These are phyloP conservation scores for Xylariaceae sp. DNA, from an alignment of 2,329 filamentous ascomycete genomes.

Conservation along the genomic window DNA sequence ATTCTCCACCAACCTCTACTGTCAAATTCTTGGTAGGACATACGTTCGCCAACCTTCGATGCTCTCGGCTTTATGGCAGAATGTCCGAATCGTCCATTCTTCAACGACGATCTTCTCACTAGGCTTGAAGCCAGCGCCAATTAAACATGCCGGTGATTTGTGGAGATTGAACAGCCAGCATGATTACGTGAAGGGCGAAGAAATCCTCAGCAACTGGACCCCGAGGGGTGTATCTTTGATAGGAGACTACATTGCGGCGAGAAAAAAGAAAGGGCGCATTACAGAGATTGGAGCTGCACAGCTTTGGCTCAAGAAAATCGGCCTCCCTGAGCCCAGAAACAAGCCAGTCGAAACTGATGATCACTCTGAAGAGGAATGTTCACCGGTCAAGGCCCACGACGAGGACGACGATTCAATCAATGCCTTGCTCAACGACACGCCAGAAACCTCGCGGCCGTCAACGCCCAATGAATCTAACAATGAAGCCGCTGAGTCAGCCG, in stretches of 20 bases:
- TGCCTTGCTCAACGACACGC: slow-evolving; percentile 64
- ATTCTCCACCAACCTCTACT: slow-evolving; percentile 80
- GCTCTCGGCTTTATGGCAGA: slow-evolving; percentile 86
- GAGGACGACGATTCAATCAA: slow-evolving; percentile 60
- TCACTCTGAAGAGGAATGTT: slow-evolving; percentile 46
- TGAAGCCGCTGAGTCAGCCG: slow-evolving; percentile 32
- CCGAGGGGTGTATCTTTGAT: slow-evolving; percentile 90
- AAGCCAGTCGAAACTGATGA: slow-evolving; percentile 45
- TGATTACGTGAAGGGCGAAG: slow-evolving; percentile 96
- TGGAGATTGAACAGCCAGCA: slow-evolving; percentile 97
- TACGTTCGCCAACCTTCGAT: slow-evolving; percentile 88
- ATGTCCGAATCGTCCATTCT: slow-evolving; percentile 84
- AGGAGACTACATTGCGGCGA: slow-evolving; percentile 80
- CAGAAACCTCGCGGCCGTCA: slow-evolving; percentile 55
- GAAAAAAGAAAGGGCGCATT: slow-evolving; percentile 75
- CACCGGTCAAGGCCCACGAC: slow-evolving; percentile 46
- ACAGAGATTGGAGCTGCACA: slow-evolving; percentile 82
- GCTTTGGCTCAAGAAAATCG: slow-evolving; percentile 67
- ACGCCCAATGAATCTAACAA: slow-evolving; percentile 36
- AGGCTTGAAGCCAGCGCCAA: slow-evolving; percentile 83
- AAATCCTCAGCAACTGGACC: slow-evolving; percentile 82
- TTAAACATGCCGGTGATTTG: slow-evolving; percentile 89
- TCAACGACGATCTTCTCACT: slow-evolving; percentile 87
- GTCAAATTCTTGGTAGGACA: slow-evolving; percentile 83
- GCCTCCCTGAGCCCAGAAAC: slow-evolving; percentile 51